A percentile compares a stretch with the other conserved stretches of the same genome.
Evolutionary conservation across 1,284 basidiomycete genomes (phyloP).

Genomic region (Ganoderma boninense): DNA sequence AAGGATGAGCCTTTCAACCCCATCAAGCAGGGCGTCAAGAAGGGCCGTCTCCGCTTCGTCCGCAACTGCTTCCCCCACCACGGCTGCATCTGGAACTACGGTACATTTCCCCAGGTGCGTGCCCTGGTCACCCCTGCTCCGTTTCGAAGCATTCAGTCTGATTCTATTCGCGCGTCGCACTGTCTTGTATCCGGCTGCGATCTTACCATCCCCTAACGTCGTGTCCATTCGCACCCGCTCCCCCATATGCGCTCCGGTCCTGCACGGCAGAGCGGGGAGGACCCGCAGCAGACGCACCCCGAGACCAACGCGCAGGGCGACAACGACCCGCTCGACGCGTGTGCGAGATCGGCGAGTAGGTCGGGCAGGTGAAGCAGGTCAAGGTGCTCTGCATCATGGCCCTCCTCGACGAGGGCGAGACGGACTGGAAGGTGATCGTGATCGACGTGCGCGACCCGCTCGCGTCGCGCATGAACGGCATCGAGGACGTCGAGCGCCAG

Average conservation of each 20-base stretch:
- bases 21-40: conserved; percentile 99
- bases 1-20: conserved; percentile 99
- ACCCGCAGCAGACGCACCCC: conserved; percentile 86
- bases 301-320: conserved; percentile 99
- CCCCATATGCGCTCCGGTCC: conserved; percentile 5
- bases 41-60: conserved; percentile 95
- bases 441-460: conserved; percentile 98
- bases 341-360: conserved; percentile 99
- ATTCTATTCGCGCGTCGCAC: not conserved
- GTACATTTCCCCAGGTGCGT: conserved; percentile 92
- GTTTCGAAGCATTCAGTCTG: conserved; percentile 7
- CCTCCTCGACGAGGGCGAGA: conserved; percentile 96
- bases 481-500: conserved; percentile 99
- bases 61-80: conserved; percentile 99
- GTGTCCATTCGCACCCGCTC: conserved; percentile 13
- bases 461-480: conserved; percentile 96
- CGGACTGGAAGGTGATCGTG: conserved; percentile 99
- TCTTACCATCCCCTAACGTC: conserved; percentile 7
- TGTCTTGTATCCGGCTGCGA: not conserved
- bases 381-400: conserved; percentile 99
- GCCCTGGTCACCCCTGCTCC: conserved; percentile 11
- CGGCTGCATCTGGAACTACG: conserved; percentile 99
- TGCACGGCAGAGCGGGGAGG: conserved; percentile 91
- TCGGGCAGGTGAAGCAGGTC: conserved; percentile 99
- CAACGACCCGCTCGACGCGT: conserved; percentile 99